Evolutionary conservation across 2,329 filamentous ascomycete genomes (phyloP).

Genomic region (Penicillium psychrosexuale): DNA sequence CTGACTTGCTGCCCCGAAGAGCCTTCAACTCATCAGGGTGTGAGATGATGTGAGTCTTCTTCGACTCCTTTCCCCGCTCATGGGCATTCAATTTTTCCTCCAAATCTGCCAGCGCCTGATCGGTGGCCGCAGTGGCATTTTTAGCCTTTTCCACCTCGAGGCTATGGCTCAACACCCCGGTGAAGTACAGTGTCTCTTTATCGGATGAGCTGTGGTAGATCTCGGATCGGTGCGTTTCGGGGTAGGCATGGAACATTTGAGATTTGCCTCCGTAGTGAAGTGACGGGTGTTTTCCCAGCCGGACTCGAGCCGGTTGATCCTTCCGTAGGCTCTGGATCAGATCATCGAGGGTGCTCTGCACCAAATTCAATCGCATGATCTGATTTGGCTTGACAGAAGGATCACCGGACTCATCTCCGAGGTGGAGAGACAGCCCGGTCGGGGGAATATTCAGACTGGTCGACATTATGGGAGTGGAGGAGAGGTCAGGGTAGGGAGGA

Average conservation of each 20-base stretch:
- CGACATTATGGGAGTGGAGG: conserved; percentile 29
- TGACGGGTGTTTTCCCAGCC: conserved; percentile 51
- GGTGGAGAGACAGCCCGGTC: conserved; percentile 40
- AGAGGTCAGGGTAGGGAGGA: conserved; percentile 7
- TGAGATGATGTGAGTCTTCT: conserved; percentile 47
- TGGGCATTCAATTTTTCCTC: conserved; percentile 59
- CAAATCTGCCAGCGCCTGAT: conserved; percentile 58
- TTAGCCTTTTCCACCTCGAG: conserved; percentile 55
- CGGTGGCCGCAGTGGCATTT: conserved; percentile 54
- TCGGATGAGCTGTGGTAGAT: conserved; percentile 51
- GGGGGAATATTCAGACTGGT: conserved; percentile 36
- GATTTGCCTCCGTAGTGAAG: conserved; percentile 58
- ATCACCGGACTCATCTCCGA: conserved; percentile 32
- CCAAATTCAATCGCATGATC: conserved; percentile 48
- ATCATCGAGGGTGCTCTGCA: conserved; percentile 45
- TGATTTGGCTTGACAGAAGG: conserved; percentile 37
- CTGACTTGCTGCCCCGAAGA: conserved; percentile 34
- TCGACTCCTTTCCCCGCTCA: conserved; percentile 60
- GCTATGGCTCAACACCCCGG: conserved; percentile 56
- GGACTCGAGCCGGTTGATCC: conserved; percentile 45
- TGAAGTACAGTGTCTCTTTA: conserved; percentile 52
- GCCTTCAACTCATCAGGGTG: conserved; percentile 37
- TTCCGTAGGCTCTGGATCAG: conserved; percentile 44
- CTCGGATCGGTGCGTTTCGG: conserved; percentile 56
- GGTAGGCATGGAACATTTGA: conserved; percentile 52